Base-by-base conservation (phyloP, 1,284 basidiomycete species). In the Lentinula novae-zelandiae region DNA sequence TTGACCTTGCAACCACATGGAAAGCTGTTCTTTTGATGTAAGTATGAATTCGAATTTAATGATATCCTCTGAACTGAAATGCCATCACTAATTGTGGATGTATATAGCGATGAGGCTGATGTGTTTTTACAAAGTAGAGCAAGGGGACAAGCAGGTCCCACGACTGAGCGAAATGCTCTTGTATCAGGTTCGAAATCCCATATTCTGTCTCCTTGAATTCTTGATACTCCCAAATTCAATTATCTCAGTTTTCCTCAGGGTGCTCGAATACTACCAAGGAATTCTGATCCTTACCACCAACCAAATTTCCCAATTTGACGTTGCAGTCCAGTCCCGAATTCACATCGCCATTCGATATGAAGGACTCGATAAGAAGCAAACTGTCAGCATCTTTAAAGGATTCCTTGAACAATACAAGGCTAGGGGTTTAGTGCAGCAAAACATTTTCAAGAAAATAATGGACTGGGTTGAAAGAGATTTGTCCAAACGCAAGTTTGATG, bases 241-340 rank as follows among this genome's bases (percentile, higher is more conserved):
- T 17, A 44, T 27, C 27, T 8, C 20, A 50, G 49, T 75, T 22
- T 75, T 75, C 61, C 67, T 75, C 9, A 62, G 72, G 10, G 70
- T 71, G 52, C 66, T 75, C 13, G 73, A 76, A 64, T 73, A 75
- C 63, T 71, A 72, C 57, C 67, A 69, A 36, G 75, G 75, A n/a
- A 71, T 76, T 36, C 62, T 76, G 33, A 69, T 77, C 49, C 65
- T 77, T 36, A 77, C 75, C 9, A 76, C 75, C 13, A 77, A 76
- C 63, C 63, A 71, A 38, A 64, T 72, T 44, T 59, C 69, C 12
- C 64, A 67, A 13, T 72, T 68, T 61, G 76, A 77, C 59, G 58
- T 64, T 15, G 76, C 76, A 2, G 75, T 77, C 1, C 49, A 50
- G 20, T 50, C 49, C 13, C 49, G 49, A 33, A 33, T 50, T n/a